Evolutionary conservation across 2,329 filamentous ascomycete genomes (phyloP).

Genomic region (Zymoseptoria ardabiliae): DNA sequence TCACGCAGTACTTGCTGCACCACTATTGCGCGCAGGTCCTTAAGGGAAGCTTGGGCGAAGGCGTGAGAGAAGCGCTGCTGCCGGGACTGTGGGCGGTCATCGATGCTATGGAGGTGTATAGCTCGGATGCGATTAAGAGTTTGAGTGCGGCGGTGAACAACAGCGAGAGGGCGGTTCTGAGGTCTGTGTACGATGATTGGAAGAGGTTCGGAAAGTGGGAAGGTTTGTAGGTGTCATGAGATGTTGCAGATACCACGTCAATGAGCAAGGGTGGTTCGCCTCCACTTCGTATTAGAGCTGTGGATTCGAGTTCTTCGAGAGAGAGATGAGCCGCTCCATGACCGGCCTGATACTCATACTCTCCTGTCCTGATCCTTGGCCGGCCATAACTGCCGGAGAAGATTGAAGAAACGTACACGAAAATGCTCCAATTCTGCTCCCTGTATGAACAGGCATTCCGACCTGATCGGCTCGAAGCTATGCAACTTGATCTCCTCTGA

Average conservation of each 20-base stretch:
- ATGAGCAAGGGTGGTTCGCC: not conserved
- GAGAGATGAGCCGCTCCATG: no score
- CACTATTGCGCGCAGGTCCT: slow-evolving; percentile 50
- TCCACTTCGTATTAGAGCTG: not conserved
- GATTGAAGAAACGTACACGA: not conserved
- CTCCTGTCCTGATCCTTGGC: not conserved
- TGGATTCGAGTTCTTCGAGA: no score
- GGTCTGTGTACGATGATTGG: slow-evolving; percentile 47
- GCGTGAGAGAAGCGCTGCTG: slow-evolving; percentile 46
- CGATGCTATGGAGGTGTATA: slow-evolving; percentile 41
- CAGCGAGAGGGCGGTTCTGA: slow-evolving; percentile 46
- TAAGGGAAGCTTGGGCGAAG: slow-evolving; percentile 40
- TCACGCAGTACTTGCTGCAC: slow-evolving; percentile 51
- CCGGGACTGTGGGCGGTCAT: slow-evolving; percentile 48
- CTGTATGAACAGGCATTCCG: not conserved
- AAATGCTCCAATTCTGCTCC: not conserved
- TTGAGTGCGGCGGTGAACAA: slow-evolving; percentile 47
- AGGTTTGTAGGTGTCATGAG: slow-evolving; percentile 6
- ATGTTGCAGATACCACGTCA: not conserved
- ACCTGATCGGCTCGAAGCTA: not conserved
- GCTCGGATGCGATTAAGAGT: slow-evolving; percentile 42
- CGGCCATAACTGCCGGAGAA: not conserved
- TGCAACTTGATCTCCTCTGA: not conserved
- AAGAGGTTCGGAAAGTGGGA: slow-evolving; percentile 30
- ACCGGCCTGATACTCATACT: no score